A percentile compares a stretch with the other conserved stretches of the same genome.
phyloP scores from a whole-genome alignment of 2,329 filamentous ascomycete genomes.

The Colletotrichum sp. region DNA sequence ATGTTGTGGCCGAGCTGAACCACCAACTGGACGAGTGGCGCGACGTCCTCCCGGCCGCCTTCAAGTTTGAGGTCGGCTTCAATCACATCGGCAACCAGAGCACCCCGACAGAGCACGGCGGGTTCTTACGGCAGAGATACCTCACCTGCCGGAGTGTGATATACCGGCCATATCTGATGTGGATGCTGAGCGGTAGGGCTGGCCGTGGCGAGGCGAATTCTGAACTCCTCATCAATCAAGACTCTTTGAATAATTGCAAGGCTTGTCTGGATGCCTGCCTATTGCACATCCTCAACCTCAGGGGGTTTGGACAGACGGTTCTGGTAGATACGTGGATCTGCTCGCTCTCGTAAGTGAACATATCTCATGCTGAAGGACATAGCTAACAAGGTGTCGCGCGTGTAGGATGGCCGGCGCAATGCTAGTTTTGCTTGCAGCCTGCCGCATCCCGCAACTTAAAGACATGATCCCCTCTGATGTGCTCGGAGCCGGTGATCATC shows the following conservation, averaged over 20 bases:
- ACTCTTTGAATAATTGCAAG: slow-evolving; percentile 45
- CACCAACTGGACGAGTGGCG: slow-evolving; percentile 56
- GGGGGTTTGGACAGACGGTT: slow-evolving; percentile 54
- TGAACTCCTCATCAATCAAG: slow-evolving; percentile 29
- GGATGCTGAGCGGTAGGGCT: slow-evolving; percentile 47
- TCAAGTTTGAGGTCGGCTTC: slow-evolving; percentile 43
- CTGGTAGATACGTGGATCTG: slow-evolving; percentile 62
- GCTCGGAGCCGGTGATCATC: slow-evolving; percentile 43
- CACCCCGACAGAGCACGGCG: slow-evolving; percentile 45
- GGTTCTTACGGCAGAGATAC: slow-evolving; percentile 55
- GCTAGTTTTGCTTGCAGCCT: slow-evolving; percentile 52
- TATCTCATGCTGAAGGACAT: accelerated
- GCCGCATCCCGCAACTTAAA: slow-evolving; percentile 40
- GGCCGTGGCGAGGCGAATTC: slow-evolving; percentile 28
- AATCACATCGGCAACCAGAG: slow-evolving; percentile 20
- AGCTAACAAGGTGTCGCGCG: not conserved
- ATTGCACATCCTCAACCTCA: slow-evolving; percentile 52
- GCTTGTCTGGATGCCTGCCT: slow-evolving; percentile 52
- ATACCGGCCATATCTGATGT: slow-evolving; percentile 56
- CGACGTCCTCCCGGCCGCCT: slow-evolving; percentile 46
- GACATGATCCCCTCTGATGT: slow-evolving; percentile 43
- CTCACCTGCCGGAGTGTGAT: slow-evolving; percentile 58
- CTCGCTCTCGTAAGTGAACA: slow-evolving; percentile 49
- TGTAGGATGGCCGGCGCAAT: slow-evolving; percentile 53
- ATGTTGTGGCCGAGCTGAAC: slow-evolving; percentile 51